phyloP scores from a whole-genome alignment of 116 monocot species.

The Cymodocea nodosa region DNA sequence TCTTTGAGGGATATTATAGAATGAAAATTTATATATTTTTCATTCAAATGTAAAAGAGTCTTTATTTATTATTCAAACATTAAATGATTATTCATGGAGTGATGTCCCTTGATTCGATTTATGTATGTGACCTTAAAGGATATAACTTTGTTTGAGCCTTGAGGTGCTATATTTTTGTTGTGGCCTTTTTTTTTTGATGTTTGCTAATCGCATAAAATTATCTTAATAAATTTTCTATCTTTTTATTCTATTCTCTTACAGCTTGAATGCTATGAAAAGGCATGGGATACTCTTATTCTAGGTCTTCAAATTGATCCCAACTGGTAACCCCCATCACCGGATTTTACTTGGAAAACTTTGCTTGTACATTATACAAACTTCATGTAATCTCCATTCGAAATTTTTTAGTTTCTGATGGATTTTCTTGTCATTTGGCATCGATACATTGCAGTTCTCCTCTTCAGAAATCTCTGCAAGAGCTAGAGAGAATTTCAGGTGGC shows the following conservation, averaged over 20 bases:
- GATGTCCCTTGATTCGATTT: too few species aligned
- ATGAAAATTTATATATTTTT: too few species aligned
- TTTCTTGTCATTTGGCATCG: constrained; percentile 10
- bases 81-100: too few species aligned
- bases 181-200: too few species aligned
- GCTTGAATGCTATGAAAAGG: constrained; percentile 86
- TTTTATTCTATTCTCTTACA: constrained; percentile 10
- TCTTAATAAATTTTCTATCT: not conserved
- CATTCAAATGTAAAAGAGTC: too few species aligned
- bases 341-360: too few species aligned
- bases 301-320: constrained; percentile 88
- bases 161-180: too few species aligned
- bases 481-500: constrained; percentile 36
- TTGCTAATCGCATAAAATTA: too few species aligned
- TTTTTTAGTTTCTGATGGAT: not conserved
- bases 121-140: too few species aligned
- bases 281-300: constrained; percentile 61
- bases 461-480: constrained; percentile 31
- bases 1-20: too few species aligned
- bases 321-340: constrained; percentile 20
- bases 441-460: constrained; percentile 39
- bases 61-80: too few species aligned
- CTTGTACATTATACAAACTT: not conserved
- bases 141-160: too few species aligned
- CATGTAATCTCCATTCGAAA: not conserved